A percentile compares a stretch with the other conserved stretches of the same genome.
Evolutionary conservation across 1,284 basidiomycete species (phyloP).

Genomic region (Boletus smithii): DNA sequence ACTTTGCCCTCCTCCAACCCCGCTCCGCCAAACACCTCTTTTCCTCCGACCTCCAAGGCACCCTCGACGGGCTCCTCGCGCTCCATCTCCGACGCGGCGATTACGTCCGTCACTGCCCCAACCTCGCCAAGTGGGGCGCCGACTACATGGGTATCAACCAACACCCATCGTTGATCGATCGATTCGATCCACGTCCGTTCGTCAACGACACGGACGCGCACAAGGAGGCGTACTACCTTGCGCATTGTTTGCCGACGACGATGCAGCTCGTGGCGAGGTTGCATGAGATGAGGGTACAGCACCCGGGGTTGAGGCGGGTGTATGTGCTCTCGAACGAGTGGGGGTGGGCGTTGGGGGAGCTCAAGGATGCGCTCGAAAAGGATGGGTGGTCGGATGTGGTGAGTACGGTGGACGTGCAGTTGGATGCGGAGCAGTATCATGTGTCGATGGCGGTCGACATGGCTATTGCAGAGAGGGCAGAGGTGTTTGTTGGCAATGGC

Average conservation of each 20-base stretch:
- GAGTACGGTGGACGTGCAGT: slow-evolving; percentile 41
- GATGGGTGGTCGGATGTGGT: slow-evolving; percentile 53
- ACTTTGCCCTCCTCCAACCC: slow-evolving; percentile 50
- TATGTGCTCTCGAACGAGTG: slow-evolving; percentile 62
- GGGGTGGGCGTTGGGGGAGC: slow-evolving; percentile 45
- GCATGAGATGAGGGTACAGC: slow-evolving; percentile 36
- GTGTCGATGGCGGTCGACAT: slow-evolving; percentile 66
- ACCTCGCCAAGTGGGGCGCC: slow-evolving; percentile 49
- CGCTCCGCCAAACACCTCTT: too few relatives aligned
- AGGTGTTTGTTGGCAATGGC: slow-evolving; percentile 73
- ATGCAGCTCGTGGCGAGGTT: slow-evolving; percentile 49
- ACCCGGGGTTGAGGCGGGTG: slow-evolving; percentile 34
- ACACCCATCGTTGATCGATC: slow-evolving; percentile 48
- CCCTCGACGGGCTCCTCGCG: slow-evolving; percentile 52
- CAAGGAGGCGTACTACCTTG: slow-evolving; percentile 39
- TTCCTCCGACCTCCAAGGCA: slow-evolving; percentile 7
- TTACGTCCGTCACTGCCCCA: slow-evolving; percentile 57
- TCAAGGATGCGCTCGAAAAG: slow-evolving; percentile 42
- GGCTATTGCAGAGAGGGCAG: slow-evolving; percentile 63
- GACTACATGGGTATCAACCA: slow-evolving; percentile 59
- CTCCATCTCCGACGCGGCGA: slow-evolving; percentile 69
- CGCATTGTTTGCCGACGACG: slow-evolving; percentile 57
- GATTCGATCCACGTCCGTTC: slow-evolving; percentile 40
- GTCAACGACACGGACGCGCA: slow-evolving; percentile 8
- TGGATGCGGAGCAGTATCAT: slow-evolving; percentile 48